Base-by-base conservation (phyloP, 768 basidiomycete genomes). In the Suillus ampliporus region DNA sequence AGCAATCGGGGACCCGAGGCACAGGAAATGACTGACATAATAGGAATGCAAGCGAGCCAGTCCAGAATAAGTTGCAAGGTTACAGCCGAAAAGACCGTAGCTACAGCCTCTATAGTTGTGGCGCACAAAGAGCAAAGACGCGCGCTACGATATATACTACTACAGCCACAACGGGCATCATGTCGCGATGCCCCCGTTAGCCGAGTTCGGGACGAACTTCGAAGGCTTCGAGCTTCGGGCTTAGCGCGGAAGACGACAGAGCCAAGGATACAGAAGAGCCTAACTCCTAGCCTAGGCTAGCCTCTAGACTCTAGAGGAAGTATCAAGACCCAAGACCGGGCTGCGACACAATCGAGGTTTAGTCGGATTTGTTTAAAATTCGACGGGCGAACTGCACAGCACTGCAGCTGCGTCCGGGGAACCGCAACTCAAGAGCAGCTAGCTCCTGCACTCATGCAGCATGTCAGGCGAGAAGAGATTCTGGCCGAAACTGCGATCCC, bases 401-500 rank as follows among this genome's bases (percentile, higher is more conserved):
- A 35, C 34, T 9, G 13, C 23, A 26, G 31, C 40, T 10, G 38
- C 11, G 44, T 50, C 19, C 15, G 19, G 43, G 44, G 57, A 60
- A 47, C 34, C 58, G 43, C 35, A 31, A 4, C 47, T 34, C 50
- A 34, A 51, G 31, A 11, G 31, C 21, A 37, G 28, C 21, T 19
- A 67, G 69, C 71, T 52, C 21, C 35, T 57, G 53, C 54, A 15
- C 41, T 40, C 50, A 53, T 54, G 58, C 26, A 47, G 51, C 38
- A 74, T 74, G 74, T 60, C 67, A 31, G 59, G 46, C 58, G 71
- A 74, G 66, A 76, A 72, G 63, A 74, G 64, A 64, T 53, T 56
- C 34, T 73, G 69, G 73, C 60, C 52, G 51, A 63, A 63, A 63
- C 34, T 74, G 38, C 50, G 61, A 31, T 65, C 53, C 37, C 69